Evolutionary conservation across 2,329 filamentous ascomycete species (phyloP), one percentile per base, ranked within the genome.

Genomic region (Colletotrichum orchidophilum): DNA sequence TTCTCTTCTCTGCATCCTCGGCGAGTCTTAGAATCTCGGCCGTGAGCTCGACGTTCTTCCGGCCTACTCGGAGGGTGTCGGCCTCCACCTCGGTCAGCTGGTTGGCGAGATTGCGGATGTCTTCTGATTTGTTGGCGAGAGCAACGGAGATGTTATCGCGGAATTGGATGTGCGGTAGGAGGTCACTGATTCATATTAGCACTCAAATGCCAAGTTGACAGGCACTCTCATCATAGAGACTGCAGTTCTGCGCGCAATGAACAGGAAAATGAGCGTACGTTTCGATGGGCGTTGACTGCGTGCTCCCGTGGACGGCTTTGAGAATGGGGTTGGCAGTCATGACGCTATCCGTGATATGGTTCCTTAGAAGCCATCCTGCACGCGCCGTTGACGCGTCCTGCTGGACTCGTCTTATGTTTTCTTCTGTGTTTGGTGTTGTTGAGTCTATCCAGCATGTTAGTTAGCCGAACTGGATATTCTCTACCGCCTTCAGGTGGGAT

Each of bases 251-350:
- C 21, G 18, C 27, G 6, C 3, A 13, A 13, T 24, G 12, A 55
- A 27, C 9, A n/a, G 13, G 29, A 53, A 6, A 21, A 29, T 49
- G 18, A 24, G 27, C 80, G 49, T 85, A 94, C 93, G 90, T 88
- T 81, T 96, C 93, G 63, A 91, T 85, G 54, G 89, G 88, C 2
- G 90, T 88, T 21, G 90, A 87, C 71, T 89, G 86, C 13, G 87
- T 88, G 53, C 90, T 90, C 71, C 88, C 84, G 79, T 97, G 93
- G 49, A 96, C 90, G 7, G 94, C 92, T 77, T 93, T 94, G 68
- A 97, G 83, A 50, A 93, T 90, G 8, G 94, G 94, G 76, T 94
- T 92, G 67, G 91, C 91, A 75, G 90, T 89, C 74, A 96, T 81
- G 63, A 94, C 90, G 57, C 87, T 90, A 72, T 93, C 90, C 26